Evolutionary conservation across 495 filamentous ascomycete genomes (phyloP).

Genomic region (Viridothelium virens): DNA sequence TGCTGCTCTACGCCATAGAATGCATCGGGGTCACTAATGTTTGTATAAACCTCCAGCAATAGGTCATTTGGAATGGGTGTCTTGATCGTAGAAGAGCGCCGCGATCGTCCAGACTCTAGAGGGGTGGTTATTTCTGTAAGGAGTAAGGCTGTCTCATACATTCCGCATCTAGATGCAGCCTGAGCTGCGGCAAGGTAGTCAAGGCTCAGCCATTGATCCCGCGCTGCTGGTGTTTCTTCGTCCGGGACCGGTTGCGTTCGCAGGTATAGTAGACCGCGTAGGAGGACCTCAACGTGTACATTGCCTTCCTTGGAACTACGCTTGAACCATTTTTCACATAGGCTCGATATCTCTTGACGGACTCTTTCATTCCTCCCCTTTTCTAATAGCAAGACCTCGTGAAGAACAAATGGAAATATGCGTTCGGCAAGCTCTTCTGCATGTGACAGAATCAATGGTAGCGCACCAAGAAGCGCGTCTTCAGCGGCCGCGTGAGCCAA

Average conservation of each 20-base stretch:
- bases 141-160: slow-evolving; percentile 78
- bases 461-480: slow-evolving; percentile 58
- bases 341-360: slow-evolving; percentile 44
- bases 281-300: slow-evolving; percentile 52
- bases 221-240: slow-evolving; percentile 69
- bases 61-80: slow-evolving; percentile 55
- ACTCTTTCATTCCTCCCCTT: slow-evolving; percentile 44
- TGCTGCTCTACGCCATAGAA: slow-evolving; percentile 89
- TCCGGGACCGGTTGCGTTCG: slow-evolving; percentile 67
- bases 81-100: slow-evolving; percentile 50
- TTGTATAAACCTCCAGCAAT: slow-evolving; percentile 72
- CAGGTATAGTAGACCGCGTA: slow-evolving; percentile 80
- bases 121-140: slow-evolving; percentile 68
- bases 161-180: slow-evolving; percentile 71
- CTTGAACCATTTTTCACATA: slow-evolving; percentile 45
- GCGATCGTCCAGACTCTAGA: slow-evolving; percentile 40
- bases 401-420: slow-evolving; percentile 43
- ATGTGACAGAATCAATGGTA: slow-evolving; percentile 53
- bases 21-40: slow-evolving; percentile 89
- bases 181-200: slow-evolving; percentile 63
- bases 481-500: slow-evolving; percentile 52
- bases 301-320: slow-evolving; percentile 34
- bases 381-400: slow-evolving; percentile 59
- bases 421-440: slow-evolving; percentile 52
- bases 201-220: slow-evolving; percentile 77